phyloP scores from a whole-genome alignment of 2,329 filamentous ascomycete species.

The Aspergillus sp. region DNA sequence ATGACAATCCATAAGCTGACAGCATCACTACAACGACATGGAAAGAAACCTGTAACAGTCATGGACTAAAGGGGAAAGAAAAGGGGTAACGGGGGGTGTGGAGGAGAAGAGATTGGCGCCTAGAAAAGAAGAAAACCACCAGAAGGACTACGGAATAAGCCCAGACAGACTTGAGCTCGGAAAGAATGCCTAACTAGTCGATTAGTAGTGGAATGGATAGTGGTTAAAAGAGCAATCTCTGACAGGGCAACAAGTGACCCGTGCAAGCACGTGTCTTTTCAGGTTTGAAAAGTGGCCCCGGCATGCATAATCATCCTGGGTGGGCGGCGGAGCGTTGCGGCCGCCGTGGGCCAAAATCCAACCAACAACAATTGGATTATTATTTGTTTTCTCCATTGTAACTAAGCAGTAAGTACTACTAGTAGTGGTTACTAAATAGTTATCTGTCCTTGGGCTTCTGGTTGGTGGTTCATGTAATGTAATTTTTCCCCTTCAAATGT shows the following conservation, averaged over 20 bases:
- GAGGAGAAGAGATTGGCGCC: not conserved
- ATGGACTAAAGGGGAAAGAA: not conserved
- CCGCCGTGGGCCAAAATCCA: not conserved
- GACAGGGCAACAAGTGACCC: constrained; percentile 17
- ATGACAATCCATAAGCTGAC: not conserved
- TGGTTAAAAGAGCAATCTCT: not conserved
- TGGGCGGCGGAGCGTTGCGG: not conserved
- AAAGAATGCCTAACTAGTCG: not conserved
- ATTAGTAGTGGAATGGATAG: not conserved
- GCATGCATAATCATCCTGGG: constrained; percentile 4
- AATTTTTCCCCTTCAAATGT: no score
- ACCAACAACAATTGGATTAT: not conserved
- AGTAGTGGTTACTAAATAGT: no score
- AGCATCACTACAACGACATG: not conserved
- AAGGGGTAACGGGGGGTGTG: not conserved
- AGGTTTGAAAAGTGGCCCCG: not conserved
- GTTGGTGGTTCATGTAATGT: no score
- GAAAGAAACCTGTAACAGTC: not conserved
- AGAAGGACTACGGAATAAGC: not conserved
- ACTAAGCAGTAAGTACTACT: no score
- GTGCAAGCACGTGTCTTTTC: constrained; percentile 16
- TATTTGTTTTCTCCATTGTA: not conserved
- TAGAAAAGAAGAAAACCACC: not conserved
- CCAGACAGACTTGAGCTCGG: not conserved
- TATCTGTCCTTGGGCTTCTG: no score